A percentile compares a stretch with the other conserved stretches of the same genome.
These are phyloP conservation scores for Magnaporthales sp. DNA, from an alignment of 2,329 filamentous ascomycete species.

Conservation along the genomic window DNA sequence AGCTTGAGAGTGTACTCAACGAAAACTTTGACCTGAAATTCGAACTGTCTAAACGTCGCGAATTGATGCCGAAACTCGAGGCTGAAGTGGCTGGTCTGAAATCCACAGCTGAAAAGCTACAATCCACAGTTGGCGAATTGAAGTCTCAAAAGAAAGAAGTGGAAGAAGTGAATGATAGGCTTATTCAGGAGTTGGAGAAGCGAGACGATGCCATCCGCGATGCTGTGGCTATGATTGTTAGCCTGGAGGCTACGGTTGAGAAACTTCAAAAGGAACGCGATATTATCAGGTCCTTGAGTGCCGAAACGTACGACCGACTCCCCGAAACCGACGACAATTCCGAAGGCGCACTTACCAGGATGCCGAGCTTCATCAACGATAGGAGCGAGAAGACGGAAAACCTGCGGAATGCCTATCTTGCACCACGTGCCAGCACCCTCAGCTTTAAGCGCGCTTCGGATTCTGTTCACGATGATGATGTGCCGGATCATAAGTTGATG, in stretches of 20 bases:
- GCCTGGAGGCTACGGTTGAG: conserved; percentile 51
- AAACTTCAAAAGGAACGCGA: conserved; percentile 43
- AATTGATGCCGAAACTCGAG: conserved; percentile 53
- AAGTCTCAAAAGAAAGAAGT: conserved; percentile 50
- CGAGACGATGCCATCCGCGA: conserved; percentile 63
- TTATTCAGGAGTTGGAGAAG: conserved; percentile 54
- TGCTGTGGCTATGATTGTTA: conserved; percentile 60
- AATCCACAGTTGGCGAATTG: conserved; percentile 21
- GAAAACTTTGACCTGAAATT: conserved; percentile 72
- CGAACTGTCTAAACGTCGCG: conserved; percentile 60
- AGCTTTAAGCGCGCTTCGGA: conserved; percentile 41
- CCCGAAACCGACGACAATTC: not conserved
- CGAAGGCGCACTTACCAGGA: conserved; percentile 24
- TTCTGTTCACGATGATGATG: conserved; percentile 22
- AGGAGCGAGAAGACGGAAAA: conserved; percentile 50
- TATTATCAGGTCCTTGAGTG: conserved; percentile 43
- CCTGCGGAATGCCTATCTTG: conserved; percentile 50
- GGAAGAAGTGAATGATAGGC: conserved; percentile 46
- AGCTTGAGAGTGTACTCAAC: conserved; percentile 45
- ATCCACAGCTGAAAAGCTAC: conserved; percentile 28
- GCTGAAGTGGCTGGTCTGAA: conserved; percentile 46
- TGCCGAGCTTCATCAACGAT: conserved; percentile 59
- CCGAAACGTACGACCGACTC: conserved; percentile 12
- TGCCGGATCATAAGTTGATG: conserved; percentile 24
- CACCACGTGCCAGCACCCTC: conserved; percentile 36